Conservation (phyloP, 2,329 filamentous ascomycete species). For the Aureobasidium pullulans region DNA sequence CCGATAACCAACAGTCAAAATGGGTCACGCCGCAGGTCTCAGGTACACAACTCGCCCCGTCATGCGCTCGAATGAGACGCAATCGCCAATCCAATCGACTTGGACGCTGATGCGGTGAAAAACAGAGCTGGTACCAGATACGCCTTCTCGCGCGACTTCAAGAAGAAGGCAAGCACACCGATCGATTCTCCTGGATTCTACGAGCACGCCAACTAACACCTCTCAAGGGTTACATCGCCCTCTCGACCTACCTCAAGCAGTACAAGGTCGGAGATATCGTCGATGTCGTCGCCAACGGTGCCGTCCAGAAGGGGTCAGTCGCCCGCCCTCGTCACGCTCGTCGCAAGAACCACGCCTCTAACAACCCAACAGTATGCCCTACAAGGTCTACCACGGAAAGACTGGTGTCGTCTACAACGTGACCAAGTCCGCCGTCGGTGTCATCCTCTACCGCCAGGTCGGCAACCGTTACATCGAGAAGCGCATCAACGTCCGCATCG, state of each 20-base stretch:
- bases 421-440: conserved; percentile 92
- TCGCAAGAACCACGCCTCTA: background rate
- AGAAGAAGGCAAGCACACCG: conserved; percentile 46
- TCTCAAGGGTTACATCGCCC: conserved; percentile 71
- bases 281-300: conserved; percentile 98
- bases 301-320: conserved; percentile 91
- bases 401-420: conserved; percentile 71
- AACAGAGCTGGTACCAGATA: conserved; percentile 33
- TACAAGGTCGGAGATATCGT: conserved; percentile 99
- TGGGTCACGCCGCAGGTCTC: conserved; percentile 48
- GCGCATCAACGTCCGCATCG: conserved; percentile 97
- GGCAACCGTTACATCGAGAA: conserved; percentile 99
- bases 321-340: background rate
- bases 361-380: conserved; percentile 67
- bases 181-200: background rate
- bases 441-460: conserved; percentile 99
- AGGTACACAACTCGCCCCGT: conserved; percentile 16
- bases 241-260: conserved; percentile 89
- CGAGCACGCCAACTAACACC: conserved; percentile 9
- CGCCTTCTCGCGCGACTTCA: conserved; percentile 86
- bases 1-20: conserved; percentile 29
- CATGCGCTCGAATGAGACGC: conserved; percentile 2
- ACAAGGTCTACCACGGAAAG: conserved; percentile 99
- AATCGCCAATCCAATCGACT: background rate
- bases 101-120: conserved; percentile 12